Percentiles rank a stretch among this genome's conserved stretches.
These are phyloP conservation scores for Aureobasidium leucospermi DNA, from an alignment of 2,329 filamentous ascomycete species.

Conservation along the genomic window DNA sequence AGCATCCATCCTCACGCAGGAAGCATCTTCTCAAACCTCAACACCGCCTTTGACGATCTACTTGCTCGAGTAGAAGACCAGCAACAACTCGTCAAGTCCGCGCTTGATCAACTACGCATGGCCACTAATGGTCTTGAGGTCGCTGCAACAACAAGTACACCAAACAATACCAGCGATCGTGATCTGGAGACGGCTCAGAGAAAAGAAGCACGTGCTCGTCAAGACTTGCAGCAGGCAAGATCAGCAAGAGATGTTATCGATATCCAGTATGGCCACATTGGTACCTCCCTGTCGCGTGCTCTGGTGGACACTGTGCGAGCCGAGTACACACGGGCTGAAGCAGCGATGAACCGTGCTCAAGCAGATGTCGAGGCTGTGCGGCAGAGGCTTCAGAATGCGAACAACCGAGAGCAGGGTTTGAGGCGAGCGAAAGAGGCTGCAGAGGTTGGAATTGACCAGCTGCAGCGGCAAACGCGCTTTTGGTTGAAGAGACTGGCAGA, in stretches of 20 bases:
- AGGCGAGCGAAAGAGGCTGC: background rate
- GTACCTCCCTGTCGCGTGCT: background rate
- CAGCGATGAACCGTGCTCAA: background rate
- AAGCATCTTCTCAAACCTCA: background rate
- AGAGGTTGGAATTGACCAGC: background rate
- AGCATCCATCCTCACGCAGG: conserved; percentile 2
- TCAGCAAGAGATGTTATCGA: conserved; percentile 2
- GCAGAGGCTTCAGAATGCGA: background rate
- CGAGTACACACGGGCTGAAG: background rate
- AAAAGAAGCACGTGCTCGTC: background rate
- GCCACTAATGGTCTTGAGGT: background rate
- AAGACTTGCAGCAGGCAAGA: background rate
- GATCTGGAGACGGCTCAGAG: background rate
- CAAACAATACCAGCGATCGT: background rate
- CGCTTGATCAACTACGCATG: background rate
- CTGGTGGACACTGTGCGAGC: background rate
- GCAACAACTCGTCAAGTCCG: background rate
- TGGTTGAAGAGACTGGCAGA: conserved; percentile 8
- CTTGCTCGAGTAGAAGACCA: background rate
- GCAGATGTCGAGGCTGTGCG: background rate
- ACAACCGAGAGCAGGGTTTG: background rate
- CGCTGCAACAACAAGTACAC: background rate
- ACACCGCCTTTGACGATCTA: background rate
- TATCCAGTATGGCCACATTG: background rate
- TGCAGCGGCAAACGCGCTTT: background rate